phyloP scores from a whole-genome alignment of 768 basidiomycete species.

The Lyophyllum semitale region DNA sequence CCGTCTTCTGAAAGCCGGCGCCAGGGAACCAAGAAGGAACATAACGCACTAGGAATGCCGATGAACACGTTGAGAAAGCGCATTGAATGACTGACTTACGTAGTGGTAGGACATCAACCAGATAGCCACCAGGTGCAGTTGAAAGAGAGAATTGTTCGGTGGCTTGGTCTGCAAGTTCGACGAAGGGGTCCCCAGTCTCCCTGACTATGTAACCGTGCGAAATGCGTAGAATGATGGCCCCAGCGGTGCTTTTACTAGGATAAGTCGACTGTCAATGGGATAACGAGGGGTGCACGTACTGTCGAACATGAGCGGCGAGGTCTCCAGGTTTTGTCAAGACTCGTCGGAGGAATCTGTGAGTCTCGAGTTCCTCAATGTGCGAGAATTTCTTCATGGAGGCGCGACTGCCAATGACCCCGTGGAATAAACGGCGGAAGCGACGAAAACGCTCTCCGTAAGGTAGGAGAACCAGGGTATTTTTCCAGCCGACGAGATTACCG shows the following conservation, averaged over 20 bases:
- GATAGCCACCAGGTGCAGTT: conserved; percentile 51
- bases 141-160: conserved; percentile 56
- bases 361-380: conserved; percentile 47
- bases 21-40: conserved; percentile 69
- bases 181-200: conserved; percentile 51
- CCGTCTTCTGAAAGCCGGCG: conserved; percentile 55
- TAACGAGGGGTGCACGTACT: conserved; percentile 35
- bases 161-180: conserved; percentile 53
- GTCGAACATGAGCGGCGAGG: conserved; percentile 45
- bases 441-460: conserved; percentile 61
- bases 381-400: conserved; percentile 43
- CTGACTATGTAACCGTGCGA: conserved; percentile 57
- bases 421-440: conserved; percentile 52
- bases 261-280: neutral
- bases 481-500: conserved; percentile 60
- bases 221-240: conserved; percentile 54
- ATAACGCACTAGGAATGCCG: conserved; percentile 45
- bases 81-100: conserved; percentile 30
- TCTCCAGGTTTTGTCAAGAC: conserved; percentile 50
- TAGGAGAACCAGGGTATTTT: conserved; percentile 54
- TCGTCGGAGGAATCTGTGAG: conserved; percentile 47
- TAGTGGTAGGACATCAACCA: conserved; percentile 53
- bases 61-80: neutral
- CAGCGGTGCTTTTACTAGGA: conserved; percentile 39
- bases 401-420: conserved; percentile 49